These are phyloP conservation scores for Clarireedia paspali DNA, from an alignment of 2,329 filamentous ascomycete genomes.

Conservation along the genomic window DNA sequence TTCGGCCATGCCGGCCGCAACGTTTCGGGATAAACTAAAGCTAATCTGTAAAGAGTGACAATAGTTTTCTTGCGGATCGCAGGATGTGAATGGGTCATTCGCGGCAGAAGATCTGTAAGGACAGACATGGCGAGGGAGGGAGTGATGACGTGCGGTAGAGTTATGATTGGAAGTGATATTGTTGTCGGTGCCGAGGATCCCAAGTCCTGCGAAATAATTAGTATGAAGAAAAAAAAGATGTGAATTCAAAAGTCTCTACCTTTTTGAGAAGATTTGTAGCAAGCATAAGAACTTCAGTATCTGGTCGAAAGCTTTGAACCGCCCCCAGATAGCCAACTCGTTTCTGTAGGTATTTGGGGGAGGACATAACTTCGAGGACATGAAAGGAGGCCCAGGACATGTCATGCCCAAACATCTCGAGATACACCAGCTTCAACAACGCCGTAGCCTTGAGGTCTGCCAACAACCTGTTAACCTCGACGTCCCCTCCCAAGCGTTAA, in stretches of 20 bases:
- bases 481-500: neutral
- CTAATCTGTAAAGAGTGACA: conserved; percentile 86
- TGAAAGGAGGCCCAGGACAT: conserved; percentile 99
- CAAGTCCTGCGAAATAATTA: conserved; percentile 51
- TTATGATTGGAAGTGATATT: conserved; percentile 78
- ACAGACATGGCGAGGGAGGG: conserved; percentile 86
- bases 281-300: conserved; percentile 96
- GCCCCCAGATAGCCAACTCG: conserved; percentile 90
- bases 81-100: conserved; percentile 78
- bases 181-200: conserved; percentile 63
- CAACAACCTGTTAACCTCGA: conserved; percentile 11
- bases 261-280: conserved; percentile 97
- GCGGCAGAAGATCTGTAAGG: conserved; percentile 76
- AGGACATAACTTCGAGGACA: conserved; percentile 98
- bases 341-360: conserved; percentile 89
- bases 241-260: conserved; percentile 34
- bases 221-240: neutral
- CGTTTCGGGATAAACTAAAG: conserved; percentile 93
- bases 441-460: conserved; percentile 92
- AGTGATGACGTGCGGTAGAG: conserved; percentile 92
- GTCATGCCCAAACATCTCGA: conserved; percentile 98
- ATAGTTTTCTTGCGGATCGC: conserved; percentile 92
- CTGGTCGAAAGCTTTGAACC: conserved; percentile 89
- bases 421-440: conserved; percentile 88
- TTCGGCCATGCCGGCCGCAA: conserved; percentile 91